Base-by-base conservation (phyloP, 1,284 basidiomycete species). In the Peniophora sp. region DNA sequence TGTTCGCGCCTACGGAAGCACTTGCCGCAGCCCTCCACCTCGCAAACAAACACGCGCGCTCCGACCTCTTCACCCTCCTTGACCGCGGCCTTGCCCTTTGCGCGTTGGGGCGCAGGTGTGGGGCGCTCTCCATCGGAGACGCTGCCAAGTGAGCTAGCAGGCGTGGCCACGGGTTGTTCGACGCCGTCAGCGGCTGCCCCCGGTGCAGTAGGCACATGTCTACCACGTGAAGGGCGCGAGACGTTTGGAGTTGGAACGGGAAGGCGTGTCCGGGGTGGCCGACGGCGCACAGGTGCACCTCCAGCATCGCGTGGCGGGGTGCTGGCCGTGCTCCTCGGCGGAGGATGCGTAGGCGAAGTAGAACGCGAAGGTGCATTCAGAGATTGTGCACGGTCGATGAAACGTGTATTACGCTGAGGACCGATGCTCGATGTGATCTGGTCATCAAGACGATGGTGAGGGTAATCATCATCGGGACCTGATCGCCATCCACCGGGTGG, bases 1-100 rank as follows among this genome's bases (percentile, higher is more conserved):
- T 91, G 88, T 57, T 89, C 85, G 8, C 81, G 79, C 34, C 88
- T 77, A 55, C 75, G 75, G 65, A 91, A 91, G 51, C 78, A 79
- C 62, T 88, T 88, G 23, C 77, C 79, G 61, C 86, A 88, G 1
- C 74, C 79, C 48, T 79, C 72, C 12, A 86, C 83, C 51, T 74
- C 74, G 63, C 85, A 88, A 41, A 41, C 37, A n/a, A 41, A 41
- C 15, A 41, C 37, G 37, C 37, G 37, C 37, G 37, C 37, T 20
- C 8, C 37, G 37, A n/a, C 8, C 8, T 41, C 37, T 20, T 41
- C 37, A 5, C 37, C 27, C 6, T 32, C 27, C 27, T 32, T 32
- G 27, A 12, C 27, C 12, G 37, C 37, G 37, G 37, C n/a, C 37
- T 41, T 20, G 12, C 27, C 27, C 27, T 32, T 32, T 32, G 27